Evolutionary conservation across 805 yeast genomes (phyloP), one percentile per base, ranked within the genome.

Genomic region (Cyberlindnera veronae): DNA sequence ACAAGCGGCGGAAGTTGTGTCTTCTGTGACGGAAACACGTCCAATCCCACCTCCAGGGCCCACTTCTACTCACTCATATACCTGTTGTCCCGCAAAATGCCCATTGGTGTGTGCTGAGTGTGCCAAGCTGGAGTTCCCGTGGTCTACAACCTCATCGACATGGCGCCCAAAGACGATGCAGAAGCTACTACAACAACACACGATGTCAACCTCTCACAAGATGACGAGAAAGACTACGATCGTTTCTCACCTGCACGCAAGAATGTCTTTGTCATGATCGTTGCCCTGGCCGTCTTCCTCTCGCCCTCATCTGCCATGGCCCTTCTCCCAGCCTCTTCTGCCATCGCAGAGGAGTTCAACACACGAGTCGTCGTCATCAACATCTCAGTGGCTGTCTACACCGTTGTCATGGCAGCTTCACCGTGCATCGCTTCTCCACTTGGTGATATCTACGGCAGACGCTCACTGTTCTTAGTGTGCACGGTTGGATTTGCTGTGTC

Each of bases 401-500:
- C 69, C 53, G 45, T 74, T 3, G 64, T 70, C 47, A 76, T 77
- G 80, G 73, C 77, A 5, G 32, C 71, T 1, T 70, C 80, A 2
- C 79, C 81, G 3, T 66, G 76, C 45, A 20, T 76, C 4, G 57
- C 70, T 39, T 65, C 72, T 1, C 81, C 82, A 5, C 54, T 72
- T 34, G 68, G 73, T n/a, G 72, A 74, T 33, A 63, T 73, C 1
- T 77, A 76, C 49, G 84, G 84, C 2, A 59, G 77, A 34, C 60
- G 71, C 41, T 56, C 61, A n/a, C 54, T 69, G 14, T 69, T 77
- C 50, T 36, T 76, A n/a, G 39, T 64, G 5, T 72, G 78, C 43
- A 45, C 69, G 2, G 34, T 60, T 0, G 52, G 66, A 4, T 64
- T 57, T 23, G 39, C 55, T 7, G 27, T 63, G 11, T 52, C 61